Conservation (phyloP, 768 basidiomycete genomes). For the Sporobolomyces pararoseus region DNA sequence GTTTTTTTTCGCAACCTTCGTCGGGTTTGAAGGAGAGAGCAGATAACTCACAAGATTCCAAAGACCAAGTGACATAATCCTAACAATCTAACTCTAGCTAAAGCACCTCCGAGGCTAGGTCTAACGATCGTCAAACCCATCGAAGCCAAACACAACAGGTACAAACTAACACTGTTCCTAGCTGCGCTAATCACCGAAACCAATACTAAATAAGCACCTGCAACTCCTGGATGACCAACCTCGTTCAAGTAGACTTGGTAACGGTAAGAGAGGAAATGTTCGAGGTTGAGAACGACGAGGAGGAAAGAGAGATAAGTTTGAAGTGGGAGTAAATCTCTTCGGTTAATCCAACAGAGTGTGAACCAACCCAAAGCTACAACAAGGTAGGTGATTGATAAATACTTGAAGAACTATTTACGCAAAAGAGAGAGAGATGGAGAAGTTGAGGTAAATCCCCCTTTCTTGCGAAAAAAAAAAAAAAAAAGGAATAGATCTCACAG, state of each 20-base stretch:
- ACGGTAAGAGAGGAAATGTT: slow-evolving; percentile 83
- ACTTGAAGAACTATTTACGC: slow-evolving; percentile 42
- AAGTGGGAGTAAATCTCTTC: slow-evolving; percentile 78
- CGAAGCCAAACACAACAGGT: slow-evolving; percentile 86
- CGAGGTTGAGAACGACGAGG: slow-evolving; percentile 67
- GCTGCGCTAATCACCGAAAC: slow-evolving; percentile 95
- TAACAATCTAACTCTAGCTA: slow-evolving; percentile 76
- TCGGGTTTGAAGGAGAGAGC: not conserved
- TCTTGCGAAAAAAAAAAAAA: too few relatives aligned
- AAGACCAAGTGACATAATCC: slow-evolving; percentile 85
- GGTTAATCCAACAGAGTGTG: slow-evolving; percentile 73
- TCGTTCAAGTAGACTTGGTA: slow-evolving; percentile 91
- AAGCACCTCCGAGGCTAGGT: slow-evolving; percentile 76
- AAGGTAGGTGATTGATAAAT: slow-evolving; percentile 74
- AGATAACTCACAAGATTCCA: slow-evolving; percentile 63
- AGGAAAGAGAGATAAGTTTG: slow-evolving; percentile 88
- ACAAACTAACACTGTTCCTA: slow-evolving; percentile 78
- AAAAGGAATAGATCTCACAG: slow-evolving; percentile 56
- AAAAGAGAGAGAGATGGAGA: too few relatives aligned
- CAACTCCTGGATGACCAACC: slow-evolving; percentile 59
- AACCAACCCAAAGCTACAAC: slow-evolving; percentile 70
- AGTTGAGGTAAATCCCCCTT: too few relatives aligned
- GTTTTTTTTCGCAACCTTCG: not conserved
- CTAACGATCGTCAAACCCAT: slow-evolving; percentile 88
- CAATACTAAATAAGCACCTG: slow-evolving; percentile 87